Evolutionary conservation across 208 protist species (phyloP).

Genomic region (Naegleria lovaniensis): DNA sequence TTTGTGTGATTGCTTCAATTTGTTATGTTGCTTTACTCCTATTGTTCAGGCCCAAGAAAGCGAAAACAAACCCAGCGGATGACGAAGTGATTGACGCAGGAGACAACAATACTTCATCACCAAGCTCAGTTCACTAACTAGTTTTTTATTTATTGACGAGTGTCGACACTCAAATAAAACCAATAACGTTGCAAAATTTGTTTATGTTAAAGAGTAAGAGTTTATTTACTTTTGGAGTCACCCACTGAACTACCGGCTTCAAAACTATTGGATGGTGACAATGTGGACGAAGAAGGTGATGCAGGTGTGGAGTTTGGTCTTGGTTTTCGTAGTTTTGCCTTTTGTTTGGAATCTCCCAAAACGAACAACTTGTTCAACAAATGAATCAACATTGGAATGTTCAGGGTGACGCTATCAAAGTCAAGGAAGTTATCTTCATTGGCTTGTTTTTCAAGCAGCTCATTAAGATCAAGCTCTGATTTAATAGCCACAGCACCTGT

Average conservation of each 20-base stretch:
- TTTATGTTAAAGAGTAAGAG: too few species aligned
- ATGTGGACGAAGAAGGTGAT: not conserved
- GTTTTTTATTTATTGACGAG: not conserved
- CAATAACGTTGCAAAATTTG: too few species aligned
- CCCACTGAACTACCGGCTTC: too few species aligned
- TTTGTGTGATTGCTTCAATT: not conserved
- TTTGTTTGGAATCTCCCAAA: not conserved
- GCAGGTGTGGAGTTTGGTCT: not conserved
- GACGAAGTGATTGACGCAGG: not conserved
- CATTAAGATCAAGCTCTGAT: slow-evolving; percentile 7
- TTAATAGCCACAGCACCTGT: not conserved
- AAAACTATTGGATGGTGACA: too few species aligned
- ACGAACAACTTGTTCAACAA: slow-evolving; percentile 23
- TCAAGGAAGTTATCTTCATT: not conserved
- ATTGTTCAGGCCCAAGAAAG: not conserved
- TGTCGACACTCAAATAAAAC: too few species aligned
- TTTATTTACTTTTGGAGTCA: too few species aligned
- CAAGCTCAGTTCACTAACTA: not conserved
- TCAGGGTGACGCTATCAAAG: not conserved
- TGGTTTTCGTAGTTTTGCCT: not conserved
- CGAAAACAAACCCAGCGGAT: not conserved
- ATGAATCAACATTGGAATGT: not conserved
- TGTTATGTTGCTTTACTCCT: not conserved
- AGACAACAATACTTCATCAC: not conserved
- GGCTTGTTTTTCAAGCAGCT: not conserved